Conservation (phyloP, 148 eudicot species). For the Rhododendron simsii region DNA sequence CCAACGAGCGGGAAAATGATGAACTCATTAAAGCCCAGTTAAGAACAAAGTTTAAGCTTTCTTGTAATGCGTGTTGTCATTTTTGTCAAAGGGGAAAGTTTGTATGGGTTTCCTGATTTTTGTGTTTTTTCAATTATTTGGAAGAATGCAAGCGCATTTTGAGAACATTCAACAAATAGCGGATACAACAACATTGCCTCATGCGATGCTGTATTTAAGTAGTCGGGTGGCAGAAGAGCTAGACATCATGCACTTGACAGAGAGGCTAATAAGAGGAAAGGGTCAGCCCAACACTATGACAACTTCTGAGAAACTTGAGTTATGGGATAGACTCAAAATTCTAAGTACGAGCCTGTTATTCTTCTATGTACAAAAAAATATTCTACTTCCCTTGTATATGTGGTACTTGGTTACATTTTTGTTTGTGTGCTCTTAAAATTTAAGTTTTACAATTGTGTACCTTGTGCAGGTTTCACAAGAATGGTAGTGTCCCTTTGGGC, state of each 20-base stretch:
- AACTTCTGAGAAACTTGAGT: constrained; percentile 74
- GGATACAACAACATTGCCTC: constrained; percentile 78
- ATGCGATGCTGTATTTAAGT: constrained; percentile 60
- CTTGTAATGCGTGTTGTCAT: background rate
- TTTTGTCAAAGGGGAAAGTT: background rate
- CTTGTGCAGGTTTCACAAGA: constrained; percentile 73
- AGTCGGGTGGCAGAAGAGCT: constrained; percentile 62
- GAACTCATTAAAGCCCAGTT: constrained; percentile 88
- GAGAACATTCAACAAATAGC: constrained; percentile 80
- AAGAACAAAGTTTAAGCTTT: constrained; percentile 22
- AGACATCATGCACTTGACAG: constrained; percentile 65
- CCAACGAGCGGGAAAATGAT: constrained; percentile 54
- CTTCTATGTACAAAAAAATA: background rate
- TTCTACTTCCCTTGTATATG: background rate
- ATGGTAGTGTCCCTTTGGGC: constrained; percentile 78
- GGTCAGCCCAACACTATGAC: constrained; percentile 58
- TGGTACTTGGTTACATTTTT: background rate
- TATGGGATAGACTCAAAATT: constrained; percentile 89
- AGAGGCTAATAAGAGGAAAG: constrained; percentile 76
- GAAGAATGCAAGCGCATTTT: constrained; percentile 81
- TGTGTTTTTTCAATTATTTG: constrained; percentile 9
- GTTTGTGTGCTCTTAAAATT: background rate
- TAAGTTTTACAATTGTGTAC: background rate
- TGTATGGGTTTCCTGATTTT: background rate
- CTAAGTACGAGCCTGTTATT: constrained; percentile 50